phyloP scores from a whole-genome alignment of 2,329 filamentous ascomycete genomes.

The Penicillium brevicompactum region DNA sequence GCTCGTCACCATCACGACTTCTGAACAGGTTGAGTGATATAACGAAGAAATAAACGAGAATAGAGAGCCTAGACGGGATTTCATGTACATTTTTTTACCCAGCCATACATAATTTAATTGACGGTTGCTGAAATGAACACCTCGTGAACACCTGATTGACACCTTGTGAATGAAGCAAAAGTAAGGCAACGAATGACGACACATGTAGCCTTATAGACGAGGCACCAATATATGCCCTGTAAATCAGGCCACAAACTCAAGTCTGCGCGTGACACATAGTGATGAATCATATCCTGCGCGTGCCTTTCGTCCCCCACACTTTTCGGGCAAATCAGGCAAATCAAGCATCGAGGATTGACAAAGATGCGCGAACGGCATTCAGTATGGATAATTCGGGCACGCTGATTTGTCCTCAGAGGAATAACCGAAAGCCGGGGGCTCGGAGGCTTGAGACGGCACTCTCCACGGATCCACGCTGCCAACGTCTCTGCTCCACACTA shows the following conservation, averaged over 20 bases:
- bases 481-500: constrained; percentile 14
- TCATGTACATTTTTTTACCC: not conserved
- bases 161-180: not conserved
- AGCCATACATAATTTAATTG: not conserved
- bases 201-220: not conserved
- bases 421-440: constrained; percentile 19
- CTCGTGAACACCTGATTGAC: not conserved
- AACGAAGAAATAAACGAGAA: not conserved
- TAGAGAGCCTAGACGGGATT: not conserved
- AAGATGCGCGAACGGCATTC: not conserved
- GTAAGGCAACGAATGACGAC: not conserved
- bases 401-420: constrained; percentile 11
- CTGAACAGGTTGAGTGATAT: not conserved
- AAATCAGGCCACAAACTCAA: not conserved
- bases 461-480: constrained; percentile 9
- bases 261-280: not conserved
- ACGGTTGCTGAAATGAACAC: not conserved
- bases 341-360: not conserved
- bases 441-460: constrained; percentile 23
- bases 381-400: constrained; percentile 4
- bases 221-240: not conserved
- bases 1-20: not conserved
- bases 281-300: not conserved
- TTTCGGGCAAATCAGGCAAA: constrained; percentile 5
- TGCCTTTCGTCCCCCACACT: not conserved